phyloP scores from a whole-genome alignment of 2,329 filamentous ascomycete species.

The Fonsecaea multimorphosa region DNA sequence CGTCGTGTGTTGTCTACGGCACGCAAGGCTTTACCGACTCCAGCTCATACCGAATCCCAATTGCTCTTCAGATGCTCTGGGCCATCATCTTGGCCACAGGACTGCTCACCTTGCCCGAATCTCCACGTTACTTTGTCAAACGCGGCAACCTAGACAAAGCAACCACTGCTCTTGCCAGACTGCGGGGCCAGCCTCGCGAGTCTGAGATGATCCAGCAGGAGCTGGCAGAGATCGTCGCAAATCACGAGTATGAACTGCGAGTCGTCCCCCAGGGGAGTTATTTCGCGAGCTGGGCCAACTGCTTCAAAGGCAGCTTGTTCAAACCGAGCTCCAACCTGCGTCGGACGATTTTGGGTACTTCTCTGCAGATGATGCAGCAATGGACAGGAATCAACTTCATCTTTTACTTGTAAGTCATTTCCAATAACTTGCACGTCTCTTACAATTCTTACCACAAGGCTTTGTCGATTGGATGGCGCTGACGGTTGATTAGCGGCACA shows the following conservation, averaged over 20 bases:
- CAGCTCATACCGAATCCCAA: constrained; percentile 78
- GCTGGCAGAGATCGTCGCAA: constrained; percentile 84
- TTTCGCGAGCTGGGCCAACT: constrained; percentile 64
- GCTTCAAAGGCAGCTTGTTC: constrained; percentile 63
- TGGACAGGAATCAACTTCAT: constrained; percentile 90
- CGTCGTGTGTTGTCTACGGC: constrained; percentile 74
- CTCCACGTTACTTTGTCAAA: constrained; percentile 84
- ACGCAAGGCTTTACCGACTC: constrained; percentile 68
- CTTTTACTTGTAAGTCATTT: constrained; percentile 67
- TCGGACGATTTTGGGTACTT: constrained; percentile 72
- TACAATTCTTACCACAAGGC: neutral
- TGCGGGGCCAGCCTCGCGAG: constrained; percentile 75
- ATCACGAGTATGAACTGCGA: constrained; percentile 81
- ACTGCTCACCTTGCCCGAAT: constrained; percentile 79
- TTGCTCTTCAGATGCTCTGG: constrained; percentile 80
- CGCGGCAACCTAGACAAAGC: constrained; percentile 72
- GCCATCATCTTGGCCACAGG: constrained; percentile 73
- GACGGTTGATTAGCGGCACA: constrained; percentile 60
- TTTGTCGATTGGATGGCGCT: neutral
- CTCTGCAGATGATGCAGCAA: constrained; percentile 82
- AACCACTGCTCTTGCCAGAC: constrained; percentile 65
- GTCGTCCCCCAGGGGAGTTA: constrained; percentile 46
- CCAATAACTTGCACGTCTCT: neutral
- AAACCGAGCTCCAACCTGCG: constrained; percentile 63
- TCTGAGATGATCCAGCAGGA: constrained; percentile 68